These are phyloP conservation scores for Neurospora sp. DNA, from an alignment of 495 filamentous ascomycete species.

Conservation along the genomic window DNA sequence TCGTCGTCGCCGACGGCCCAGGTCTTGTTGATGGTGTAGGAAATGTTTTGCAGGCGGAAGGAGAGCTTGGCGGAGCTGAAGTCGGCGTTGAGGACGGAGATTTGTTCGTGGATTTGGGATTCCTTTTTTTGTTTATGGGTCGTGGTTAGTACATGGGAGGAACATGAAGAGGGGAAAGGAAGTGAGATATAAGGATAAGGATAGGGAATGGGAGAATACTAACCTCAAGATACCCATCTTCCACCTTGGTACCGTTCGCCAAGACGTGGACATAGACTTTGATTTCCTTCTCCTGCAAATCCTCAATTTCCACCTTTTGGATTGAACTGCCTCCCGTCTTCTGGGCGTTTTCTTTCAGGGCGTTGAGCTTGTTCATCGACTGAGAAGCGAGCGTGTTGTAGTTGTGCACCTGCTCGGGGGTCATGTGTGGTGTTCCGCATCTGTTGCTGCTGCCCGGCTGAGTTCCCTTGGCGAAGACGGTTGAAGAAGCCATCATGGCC, in stretches of 20 bases:
- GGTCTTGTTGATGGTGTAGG: not conserved
- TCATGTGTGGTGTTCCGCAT: not conserved
- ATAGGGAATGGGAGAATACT: too few species aligned
- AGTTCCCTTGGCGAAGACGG: not conserved
- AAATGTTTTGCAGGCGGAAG: not conserved
- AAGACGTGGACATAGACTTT: constrained; percentile 3
- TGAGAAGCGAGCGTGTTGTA: not conserved
- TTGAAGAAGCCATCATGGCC: not conserved
- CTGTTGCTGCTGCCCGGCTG: not conserved
- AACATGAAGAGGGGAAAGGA: not conserved
- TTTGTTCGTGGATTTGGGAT: constrained; percentile 1
- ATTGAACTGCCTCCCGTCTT: not conserved
- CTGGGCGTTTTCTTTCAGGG: not conserved
- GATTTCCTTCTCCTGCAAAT: not conserved
- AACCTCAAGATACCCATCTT: constrained; percentile 2
- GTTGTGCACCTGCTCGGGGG: not conserved
- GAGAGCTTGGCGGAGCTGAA: not conserved
- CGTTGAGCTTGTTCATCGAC: not conserved
- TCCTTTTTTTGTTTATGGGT: not conserved
- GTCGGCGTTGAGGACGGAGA: constrained; percentile 1
- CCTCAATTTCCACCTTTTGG: not conserved
- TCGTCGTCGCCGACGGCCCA: not conserved
- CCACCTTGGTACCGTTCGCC: constrained; percentile 1
- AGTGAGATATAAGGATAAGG: not conserved
- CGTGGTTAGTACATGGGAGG: not conserved